Percentiles rank a stretch among this genome's conserved stretches.
phyloP scores from a whole-genome alignment of 441 rosid genomes.

The Populus hybrid region DNA sequence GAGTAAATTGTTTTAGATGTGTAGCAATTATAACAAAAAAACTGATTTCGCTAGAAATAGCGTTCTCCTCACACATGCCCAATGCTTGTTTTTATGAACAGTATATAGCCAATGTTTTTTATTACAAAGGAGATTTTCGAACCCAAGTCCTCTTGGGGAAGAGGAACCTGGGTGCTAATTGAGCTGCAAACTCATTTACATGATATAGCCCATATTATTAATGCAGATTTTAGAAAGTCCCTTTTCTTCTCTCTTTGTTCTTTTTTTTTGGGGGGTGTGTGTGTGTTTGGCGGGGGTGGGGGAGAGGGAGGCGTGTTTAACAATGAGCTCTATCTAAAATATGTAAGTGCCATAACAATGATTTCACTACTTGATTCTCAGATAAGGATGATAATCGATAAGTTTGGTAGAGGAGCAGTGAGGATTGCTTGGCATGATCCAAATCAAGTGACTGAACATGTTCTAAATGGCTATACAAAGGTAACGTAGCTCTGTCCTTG shows the following conservation, averaged over 20 bases:
- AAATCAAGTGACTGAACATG: constrained; percentile 52
- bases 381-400: constrained; percentile 68
- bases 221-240: too few species aligned
- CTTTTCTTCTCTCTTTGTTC: background rate
- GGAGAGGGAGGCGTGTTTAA: too few species aligned
- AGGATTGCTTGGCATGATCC: constrained; percentile 74
- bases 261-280: background rate
- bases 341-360: background rate
- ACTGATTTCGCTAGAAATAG: background rate
- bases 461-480: constrained; percentile 75
- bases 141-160: too few species aligned
- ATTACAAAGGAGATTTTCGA: too few species aligned
- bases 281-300: too few species aligned
- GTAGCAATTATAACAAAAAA: background rate
- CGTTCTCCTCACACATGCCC: background rate
- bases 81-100: background rate
- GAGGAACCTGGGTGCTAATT: background rate
- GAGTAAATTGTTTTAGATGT: background rate
- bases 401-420: constrained; percentile 67
- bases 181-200: background rate
- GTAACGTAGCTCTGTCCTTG: constrained; percentile 29
- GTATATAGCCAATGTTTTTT: background rate
- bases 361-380: constrained; percentile 27
- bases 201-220: background rate
- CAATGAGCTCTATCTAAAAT: too few species aligned